These are phyloP conservation scores for Begonia peltatifolia DNA, from an alignment of 306 rosid genomes.

Conservation along the genomic window DNA sequence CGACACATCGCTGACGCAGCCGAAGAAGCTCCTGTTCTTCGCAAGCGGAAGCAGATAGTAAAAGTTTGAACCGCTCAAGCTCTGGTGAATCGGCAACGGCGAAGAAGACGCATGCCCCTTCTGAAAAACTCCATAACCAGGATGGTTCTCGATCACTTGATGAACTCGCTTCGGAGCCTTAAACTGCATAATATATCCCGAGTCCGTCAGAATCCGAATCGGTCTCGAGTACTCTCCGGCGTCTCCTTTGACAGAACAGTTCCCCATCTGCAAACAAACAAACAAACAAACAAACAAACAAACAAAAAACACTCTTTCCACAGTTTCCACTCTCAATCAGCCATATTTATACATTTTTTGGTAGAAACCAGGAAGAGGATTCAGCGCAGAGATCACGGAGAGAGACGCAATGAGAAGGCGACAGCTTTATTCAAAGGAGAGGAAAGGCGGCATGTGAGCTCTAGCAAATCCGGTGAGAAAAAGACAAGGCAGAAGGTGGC, in stretches of 20 bases:
- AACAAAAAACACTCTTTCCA: too few relatives aligned
- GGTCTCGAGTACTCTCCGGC: slow-evolving; percentile 1
- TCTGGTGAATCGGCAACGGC: slow-evolving; percentile 2
- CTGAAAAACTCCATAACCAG: slow-evolving; percentile 12
- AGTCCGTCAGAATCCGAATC: slow-evolving; percentile 9
- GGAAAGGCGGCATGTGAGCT: too few relatives aligned
- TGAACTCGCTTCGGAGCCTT: slow-evolving; percentile 6
- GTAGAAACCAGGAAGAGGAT: too few relatives aligned
- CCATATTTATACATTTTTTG: too few relatives aligned
- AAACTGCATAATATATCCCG: slow-evolving; percentile 7
- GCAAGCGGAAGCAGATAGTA: slow-evolving; percentile 13
- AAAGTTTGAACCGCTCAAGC: slow-evolving; percentile 3
- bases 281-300: too few relatives aligned
- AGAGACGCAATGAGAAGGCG: too few relatives aligned
- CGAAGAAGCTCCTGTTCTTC: not conserved
- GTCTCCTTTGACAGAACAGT: slow-evolving; percentile 8
- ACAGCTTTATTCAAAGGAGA: too few relatives aligned
- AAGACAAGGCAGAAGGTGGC: too few relatives aligned
- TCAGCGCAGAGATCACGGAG: too few relatives aligned
- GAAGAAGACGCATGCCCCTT: slow-evolving; percentile 4
- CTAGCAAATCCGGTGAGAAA: too few relatives aligned
- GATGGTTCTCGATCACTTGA: slow-evolving; percentile 9
- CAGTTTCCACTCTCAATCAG: too few relatives aligned
- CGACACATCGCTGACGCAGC: not conserved
- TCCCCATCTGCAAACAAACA: slow-evolving; percentile 2